Conservation (phyloP, 179 eudicot genomes). For the Nepenthes alata region DNA sequence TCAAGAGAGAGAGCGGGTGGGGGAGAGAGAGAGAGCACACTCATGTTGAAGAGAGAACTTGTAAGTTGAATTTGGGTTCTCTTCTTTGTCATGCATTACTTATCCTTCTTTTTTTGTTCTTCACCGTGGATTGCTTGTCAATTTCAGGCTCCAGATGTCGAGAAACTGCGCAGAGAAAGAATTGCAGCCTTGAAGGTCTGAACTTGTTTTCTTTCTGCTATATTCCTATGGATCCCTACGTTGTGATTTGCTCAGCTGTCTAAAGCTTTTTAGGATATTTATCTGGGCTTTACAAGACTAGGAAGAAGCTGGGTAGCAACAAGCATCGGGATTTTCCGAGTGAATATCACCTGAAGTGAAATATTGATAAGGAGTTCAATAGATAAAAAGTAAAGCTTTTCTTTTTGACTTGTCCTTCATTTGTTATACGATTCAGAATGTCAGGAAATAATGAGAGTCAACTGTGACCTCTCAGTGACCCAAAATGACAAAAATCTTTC, state of each 20-base stretch:
- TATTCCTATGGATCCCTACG: neutral
- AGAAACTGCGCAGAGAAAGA: slow-evolving; percentile 78
- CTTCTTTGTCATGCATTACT: slow-evolving; percentile 3
- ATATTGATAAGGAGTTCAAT: no score
- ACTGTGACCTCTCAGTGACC: no score
- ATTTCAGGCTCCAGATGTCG: slow-evolving; percentile 86
- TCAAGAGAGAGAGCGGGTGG: no score
- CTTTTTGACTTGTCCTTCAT: no score
- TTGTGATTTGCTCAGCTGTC: slow-evolving; percentile 6
- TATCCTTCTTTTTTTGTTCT: slow-evolving; percentile 1
- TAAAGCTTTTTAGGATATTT: slow-evolving; percentile 6
- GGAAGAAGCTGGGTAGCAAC: slow-evolving; percentile 97
- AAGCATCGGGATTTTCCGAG: slow-evolving; percentile 18
- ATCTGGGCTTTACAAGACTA: slow-evolving; percentile 22
- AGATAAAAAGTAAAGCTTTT: no score
- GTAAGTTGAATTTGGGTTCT: neutral
- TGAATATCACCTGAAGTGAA: no score
- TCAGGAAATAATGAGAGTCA: no score
- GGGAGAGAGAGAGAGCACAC: no score
- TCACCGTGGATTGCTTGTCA: neutral
- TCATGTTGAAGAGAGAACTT: no score
- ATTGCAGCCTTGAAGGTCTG: slow-evolving; percentile 76
- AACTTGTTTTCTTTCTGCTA: neutral
- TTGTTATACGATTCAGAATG: no score
- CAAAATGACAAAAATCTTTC: no score